These are phyloP conservation scores for Spinellus fusiger DNA, from an alignment of 192 early-diverging fungal genomes.

Conservation along the genomic window DNA sequence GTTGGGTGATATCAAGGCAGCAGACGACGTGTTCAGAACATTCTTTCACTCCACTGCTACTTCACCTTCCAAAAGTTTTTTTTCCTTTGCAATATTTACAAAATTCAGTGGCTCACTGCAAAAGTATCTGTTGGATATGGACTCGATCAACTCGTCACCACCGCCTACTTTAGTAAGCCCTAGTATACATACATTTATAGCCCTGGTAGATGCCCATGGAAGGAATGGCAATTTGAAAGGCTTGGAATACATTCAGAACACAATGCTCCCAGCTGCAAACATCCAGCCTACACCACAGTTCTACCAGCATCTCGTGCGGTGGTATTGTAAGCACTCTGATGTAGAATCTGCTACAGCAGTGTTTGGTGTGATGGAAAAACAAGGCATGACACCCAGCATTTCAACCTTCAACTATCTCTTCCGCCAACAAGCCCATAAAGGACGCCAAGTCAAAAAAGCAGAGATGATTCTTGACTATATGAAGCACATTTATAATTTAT, in stretches of 20 bases:
- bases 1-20: slow-evolving; percentile 18
- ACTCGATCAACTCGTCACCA: background rate
- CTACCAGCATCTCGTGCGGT: slow-evolving; percentile 28
- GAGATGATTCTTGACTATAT: slow-evolving; percentile 26
- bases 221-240: slow-evolving; percentile 13
- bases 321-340: slow-evolving; percentile 25
- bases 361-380: slow-evolving; percentile 27
- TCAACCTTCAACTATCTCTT: slow-evolving; percentile 33
- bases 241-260: slow-evolving; percentile 21
- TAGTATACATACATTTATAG: slow-evolving; percentile 12
- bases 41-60: background rate
- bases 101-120: too few relatives aligned
- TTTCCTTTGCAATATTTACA: too few relatives aligned
- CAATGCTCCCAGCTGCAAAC: slow-evolving; percentile 23
- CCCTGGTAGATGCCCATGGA: slow-evolving; percentile 33
- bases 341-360: slow-evolving; percentile 15
- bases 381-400: slow-evolving; percentile 21
- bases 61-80: too few relatives aligned
- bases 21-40: slow-evolving; percentile 15
- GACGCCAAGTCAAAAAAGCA: slow-evolving; percentile 10
- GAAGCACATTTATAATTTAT: slow-evolving; percentile 12
- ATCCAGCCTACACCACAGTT: slow-evolving; percentile 8
- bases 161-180: background rate
- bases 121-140: too few relatives aligned
- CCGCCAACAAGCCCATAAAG: slow-evolving; percentile 27